Base-by-base conservation (phyloP, 2,329 filamentous ascomycete species). In the Microcyclosporella mali region DNA sequence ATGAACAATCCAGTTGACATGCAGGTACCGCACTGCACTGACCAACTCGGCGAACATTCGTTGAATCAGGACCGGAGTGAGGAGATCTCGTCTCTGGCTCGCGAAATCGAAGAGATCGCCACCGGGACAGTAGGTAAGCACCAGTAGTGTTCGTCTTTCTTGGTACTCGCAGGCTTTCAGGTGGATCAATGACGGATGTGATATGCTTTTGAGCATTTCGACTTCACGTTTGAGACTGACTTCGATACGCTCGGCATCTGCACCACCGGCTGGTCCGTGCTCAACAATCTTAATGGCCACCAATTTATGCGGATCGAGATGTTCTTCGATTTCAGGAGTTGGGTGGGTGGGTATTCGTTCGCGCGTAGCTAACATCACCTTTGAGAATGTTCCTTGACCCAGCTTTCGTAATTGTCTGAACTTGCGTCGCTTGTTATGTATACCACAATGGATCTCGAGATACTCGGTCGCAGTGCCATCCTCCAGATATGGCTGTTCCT, bases 251-350 rank as follows among this genome's bases (percentile, higher is more conserved):
- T 95, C 86, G 62, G 95, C 88, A 37, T 92, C 92, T 3, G 89
- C 90, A 34, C 90, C 90, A 40, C 92, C 92, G 17, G 87, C 87
- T 1, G 92, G 90, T 3, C 90, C 92, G 66, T 95, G 88, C 64
- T 95, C 88, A 61, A 94, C 90, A 33, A 98, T 81, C 66, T 98
- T 98, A 60, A 98, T 81, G 1, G 92, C 92, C 2, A 97, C 92
- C 11, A 98, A 71, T 40, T 85, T 86, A 58, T 83, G 85, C n/a
- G 82, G 80, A 50, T 85, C 72, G 36, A 79, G 72, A 47, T 61
- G 50, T 31, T 67, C 61, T 61, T 74, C 72, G 57, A 71, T 59
- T 60, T 64, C 66, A 50, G 60, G 67, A 12, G 59, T 59, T 3
- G 53, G 50, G 30, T 60, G 52, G 60, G 55, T 61, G 45, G 56